Conservation (phyloP, 1,284 basidiomycete genomes). For the Gymnopus androsaceus region DNA sequence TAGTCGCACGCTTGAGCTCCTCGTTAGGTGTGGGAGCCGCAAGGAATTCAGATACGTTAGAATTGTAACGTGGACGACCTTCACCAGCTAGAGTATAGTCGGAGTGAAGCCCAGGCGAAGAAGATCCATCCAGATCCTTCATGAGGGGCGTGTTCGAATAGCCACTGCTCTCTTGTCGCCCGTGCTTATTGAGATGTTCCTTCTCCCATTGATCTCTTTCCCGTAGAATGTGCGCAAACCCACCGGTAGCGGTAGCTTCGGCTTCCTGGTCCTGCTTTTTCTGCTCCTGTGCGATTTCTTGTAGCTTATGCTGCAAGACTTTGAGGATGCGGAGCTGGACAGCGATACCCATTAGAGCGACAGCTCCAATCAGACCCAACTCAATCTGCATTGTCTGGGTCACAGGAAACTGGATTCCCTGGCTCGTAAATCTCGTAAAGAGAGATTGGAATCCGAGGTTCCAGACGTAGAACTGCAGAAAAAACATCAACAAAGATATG, state of each 20-base stretch:
- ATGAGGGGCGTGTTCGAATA: slow-evolving; percentile 57
- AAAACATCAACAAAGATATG: slow-evolving; percentile 5
- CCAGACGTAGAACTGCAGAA: slow-evolving; percentile 84
- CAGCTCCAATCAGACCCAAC: slow-evolving; percentile 81
- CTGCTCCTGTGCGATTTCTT: slow-evolving; percentile 78
- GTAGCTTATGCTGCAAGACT: slow-evolving; percentile 76
- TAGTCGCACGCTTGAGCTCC: slow-evolving; percentile 52
- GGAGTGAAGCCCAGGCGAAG: slow-evolving; percentile 44
- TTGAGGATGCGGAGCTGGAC: slow-evolving; percentile 87
- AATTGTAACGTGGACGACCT: slow-evolving; percentile 57
- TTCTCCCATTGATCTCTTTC: slow-evolving; percentile 89
- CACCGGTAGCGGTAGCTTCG: slow-evolving; percentile 73
- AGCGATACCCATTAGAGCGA: slow-evolving; percentile 83
- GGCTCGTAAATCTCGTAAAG: slow-evolving; percentile 73
- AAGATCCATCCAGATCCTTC: slow-evolving; percentile 59
- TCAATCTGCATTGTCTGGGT: slow-evolving; percentile 93
- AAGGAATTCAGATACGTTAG: slow-evolving; percentile 72
- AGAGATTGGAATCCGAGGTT: slow-evolving; percentile 84
- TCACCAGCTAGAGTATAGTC: slow-evolving; percentile 52
- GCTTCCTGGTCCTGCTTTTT: slow-evolving; percentile 74
- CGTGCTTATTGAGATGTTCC: slow-evolving; percentile 68
- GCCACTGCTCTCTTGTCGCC: slow-evolving; percentile 61
- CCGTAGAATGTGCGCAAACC: slow-evolving; percentile 64
- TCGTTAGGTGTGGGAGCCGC: slow-evolving; percentile 61
- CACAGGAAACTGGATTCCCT: slow-evolving; percentile 77